Percentiles rank a stretch among this genome's conserved stretches.
These are phyloP conservation scores for Aristolochia californica DNA, from an alignment of 164 flowering plant genomes.

Conservation along the genomic window DNA sequence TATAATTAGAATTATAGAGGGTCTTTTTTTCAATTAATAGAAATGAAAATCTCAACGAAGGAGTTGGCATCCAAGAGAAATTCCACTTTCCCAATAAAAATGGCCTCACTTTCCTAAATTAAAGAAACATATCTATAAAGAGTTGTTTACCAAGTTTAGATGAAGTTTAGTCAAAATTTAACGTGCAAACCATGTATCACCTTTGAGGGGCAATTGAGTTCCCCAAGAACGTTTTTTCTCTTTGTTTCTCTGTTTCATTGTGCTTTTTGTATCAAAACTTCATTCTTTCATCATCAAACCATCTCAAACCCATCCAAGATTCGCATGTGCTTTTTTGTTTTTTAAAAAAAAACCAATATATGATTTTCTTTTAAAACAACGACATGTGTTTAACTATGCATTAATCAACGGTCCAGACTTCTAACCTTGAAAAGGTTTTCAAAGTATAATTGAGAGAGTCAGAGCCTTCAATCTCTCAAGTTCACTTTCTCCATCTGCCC, in stretches of 20 bases:
- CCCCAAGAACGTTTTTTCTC: no score
- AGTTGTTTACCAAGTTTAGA: no score
- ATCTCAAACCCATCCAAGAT: not conserved
- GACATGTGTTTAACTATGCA: not conserved
- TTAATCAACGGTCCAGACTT: constrained; percentile 6
- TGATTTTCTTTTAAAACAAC: not conserved
- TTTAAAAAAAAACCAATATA: not conserved
- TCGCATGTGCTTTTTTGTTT: not conserved
- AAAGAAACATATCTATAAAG: no score
- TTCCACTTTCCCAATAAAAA: no score
- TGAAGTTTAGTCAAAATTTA: no score
- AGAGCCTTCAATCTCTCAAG: constrained; percentile 46
- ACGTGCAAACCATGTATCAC: no score
- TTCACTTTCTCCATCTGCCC: constrained; percentile 49
- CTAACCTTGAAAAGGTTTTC: constrained; percentile 63
- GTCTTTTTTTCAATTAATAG: no score
- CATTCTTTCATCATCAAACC: not conserved
- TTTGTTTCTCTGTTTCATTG: not conserved
- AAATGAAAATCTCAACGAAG: no score
- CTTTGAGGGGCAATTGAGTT: no score
- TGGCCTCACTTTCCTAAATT: no score
- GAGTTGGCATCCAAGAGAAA: no score
- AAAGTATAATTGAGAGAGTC: constrained; percentile 65
- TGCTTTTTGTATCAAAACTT: not conserved
- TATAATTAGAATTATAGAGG: no score